phyloP scores from a whole-genome alignment of 805 yeast species.

The Candida khao-thaluensis region DNA sequence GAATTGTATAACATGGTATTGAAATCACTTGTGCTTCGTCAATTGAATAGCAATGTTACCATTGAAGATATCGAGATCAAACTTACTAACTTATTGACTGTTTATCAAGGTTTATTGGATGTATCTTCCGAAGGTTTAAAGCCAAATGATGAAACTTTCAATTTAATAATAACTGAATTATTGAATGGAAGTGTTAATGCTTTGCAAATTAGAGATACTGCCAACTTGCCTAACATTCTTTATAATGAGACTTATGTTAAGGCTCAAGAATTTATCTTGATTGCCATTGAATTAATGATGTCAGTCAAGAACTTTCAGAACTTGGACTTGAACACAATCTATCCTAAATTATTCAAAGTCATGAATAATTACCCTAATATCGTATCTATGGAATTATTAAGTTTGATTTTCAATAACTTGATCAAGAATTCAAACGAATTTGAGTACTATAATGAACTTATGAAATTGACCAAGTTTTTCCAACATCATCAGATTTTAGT shows the following conservation, averaged over 20 bases:
- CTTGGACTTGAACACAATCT: constrained; percentile 29
- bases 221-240: constrained; percentile 12
- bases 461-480: constrained; percentile 29
- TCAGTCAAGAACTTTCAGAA: constrained; percentile 43
- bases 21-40: constrained; percentile 51
- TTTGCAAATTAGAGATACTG: constrained; percentile 6
- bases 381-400: constrained; percentile 20
- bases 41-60: constrained; percentile 36
- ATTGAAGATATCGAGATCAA: constrained; percentile 51
- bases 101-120: constrained; percentile 62
- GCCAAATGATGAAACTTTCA: constrained; percentile 57
- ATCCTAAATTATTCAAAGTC: constrained; percentile 36
- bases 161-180: constrained; percentile 47
- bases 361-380: constrained; percentile 29
- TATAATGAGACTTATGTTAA: constrained; percentile 47
- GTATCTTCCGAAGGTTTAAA: constrained; percentile 27
- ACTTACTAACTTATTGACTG: constrained; percentile 60
- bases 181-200: constrained; percentile 51
- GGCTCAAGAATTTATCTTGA: constrained; percentile 42
- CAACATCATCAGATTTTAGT: constrained; percentile 17
- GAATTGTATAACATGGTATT: constrained; percentile 55
- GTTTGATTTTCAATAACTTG: constrained; percentile 16
- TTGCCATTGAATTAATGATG: constrained; percentile 44
- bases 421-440: constrained; percentile 23
- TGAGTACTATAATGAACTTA: constrained; percentile 35